These are phyloP conservation scores for Penicillium fuscoglaucum DNA, from an alignment of 2,329 filamentous ascomycete genomes.

Conservation along the genomic window DNA sequence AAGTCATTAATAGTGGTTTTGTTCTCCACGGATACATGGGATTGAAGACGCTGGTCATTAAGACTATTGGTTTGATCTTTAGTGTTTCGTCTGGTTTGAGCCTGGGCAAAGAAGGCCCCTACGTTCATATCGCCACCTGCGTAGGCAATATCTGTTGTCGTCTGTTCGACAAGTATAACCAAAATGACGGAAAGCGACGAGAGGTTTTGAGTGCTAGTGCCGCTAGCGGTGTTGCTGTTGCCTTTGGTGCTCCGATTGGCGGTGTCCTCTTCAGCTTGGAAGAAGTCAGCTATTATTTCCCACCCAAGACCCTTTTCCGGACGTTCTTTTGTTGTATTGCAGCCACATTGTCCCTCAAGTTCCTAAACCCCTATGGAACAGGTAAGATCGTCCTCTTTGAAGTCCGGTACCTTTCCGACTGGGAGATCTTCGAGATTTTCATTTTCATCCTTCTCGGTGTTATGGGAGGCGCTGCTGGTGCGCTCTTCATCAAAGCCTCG, in stretches of 20 bases:
- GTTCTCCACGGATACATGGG: slow-evolving; percentile 95
- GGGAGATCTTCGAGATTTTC: slow-evolving; percentile 88
- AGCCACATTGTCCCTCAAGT: slow-evolving; percentile 87
- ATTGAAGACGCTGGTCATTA: slow-evolving; percentile 80
- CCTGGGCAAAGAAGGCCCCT: slow-evolving; percentile 91
- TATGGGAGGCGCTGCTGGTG: slow-evolving; percentile 79
- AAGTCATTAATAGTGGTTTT: slow-evolving; percentile 96
- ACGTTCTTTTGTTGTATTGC: slow-evolving; percentile 98
- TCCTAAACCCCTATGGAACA: slow-evolving; percentile 92
- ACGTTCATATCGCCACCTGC: slow-evolving; percentile 95
- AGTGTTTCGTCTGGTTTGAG: slow-evolving; percentile 92
- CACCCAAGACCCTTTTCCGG: slow-evolving; percentile 92
- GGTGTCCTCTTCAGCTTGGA: slow-evolving; percentile 92
- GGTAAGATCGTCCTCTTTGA: slow-evolving; percentile 97
- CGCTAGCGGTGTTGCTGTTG: slow-evolving; percentile 87
- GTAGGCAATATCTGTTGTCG: slow-evolving; percentile 94
- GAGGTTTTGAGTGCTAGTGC: slow-evolving; percentile 93
- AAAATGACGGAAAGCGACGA: slow-evolving; percentile 89
- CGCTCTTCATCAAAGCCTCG: slow-evolving; percentile 95
- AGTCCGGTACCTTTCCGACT: slow-evolving; percentile 85
- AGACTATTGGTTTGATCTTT: slow-evolving; percentile 77
- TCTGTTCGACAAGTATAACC: slow-evolving; percentile 89
- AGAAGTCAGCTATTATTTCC: slow-evolving; percentile 95
- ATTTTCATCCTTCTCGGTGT: slow-evolving; percentile 84
- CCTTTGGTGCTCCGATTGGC: slow-evolving; percentile 86